These are phyloP conservation scores for Pythium dissimile DNA, from an alignment of 352 stramenopile genomes.

Conservation along the genomic window DNA sequence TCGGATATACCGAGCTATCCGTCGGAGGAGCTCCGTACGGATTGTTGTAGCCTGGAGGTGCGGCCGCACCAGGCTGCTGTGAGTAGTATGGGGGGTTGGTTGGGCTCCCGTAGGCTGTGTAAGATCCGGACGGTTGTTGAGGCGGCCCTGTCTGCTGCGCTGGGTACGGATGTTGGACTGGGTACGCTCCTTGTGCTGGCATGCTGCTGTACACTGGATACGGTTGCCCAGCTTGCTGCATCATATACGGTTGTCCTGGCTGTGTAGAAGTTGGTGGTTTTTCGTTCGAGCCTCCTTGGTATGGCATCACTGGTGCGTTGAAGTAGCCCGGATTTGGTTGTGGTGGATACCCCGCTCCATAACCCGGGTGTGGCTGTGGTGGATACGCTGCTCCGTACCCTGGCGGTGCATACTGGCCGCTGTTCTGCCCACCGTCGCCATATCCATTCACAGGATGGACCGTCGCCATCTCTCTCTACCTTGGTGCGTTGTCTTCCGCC, in stretches of 20 bases:
- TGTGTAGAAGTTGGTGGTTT: too few species aligned
- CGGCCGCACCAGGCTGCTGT: too few species aligned
- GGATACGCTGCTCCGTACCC: background rate
- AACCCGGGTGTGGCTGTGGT: background rate
- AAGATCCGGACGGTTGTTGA: background rate
- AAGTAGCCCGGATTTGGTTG: background rate
- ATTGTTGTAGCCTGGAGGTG: background rate
- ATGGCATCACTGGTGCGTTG: background rate
- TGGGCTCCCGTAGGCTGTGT: background rate
- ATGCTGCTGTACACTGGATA: background rate
- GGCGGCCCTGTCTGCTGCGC: background rate
- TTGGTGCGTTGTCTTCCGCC: too few species aligned
- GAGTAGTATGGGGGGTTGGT: background rate
- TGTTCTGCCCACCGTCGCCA: background rate
- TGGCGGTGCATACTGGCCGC: background rate
- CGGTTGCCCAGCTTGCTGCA: background rate
- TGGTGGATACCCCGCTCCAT: background rate
- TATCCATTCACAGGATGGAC: slow-evolving; percentile 12
- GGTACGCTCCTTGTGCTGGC: background rate
- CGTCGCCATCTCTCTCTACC: background rate
- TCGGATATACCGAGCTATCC: background rate
- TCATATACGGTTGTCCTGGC: background rate
- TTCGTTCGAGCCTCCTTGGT: background rate
- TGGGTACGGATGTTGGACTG: background rate
- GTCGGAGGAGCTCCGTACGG: background rate